phyloP scores from a whole-genome alignment of 2,329 filamentous ascomycete genomes.

The Botrytis elliptica region DNA sequence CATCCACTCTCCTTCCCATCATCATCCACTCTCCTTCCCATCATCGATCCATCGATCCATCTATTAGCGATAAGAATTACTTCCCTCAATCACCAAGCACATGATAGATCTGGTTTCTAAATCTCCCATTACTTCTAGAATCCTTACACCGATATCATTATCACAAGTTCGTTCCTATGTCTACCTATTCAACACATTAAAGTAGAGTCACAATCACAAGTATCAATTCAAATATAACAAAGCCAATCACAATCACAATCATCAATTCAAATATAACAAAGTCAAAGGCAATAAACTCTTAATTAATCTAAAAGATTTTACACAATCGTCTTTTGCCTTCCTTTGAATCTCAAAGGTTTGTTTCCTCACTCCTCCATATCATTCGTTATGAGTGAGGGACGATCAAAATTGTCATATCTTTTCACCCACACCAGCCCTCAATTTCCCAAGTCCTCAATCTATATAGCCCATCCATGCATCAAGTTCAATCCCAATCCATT shows the following conservation, averaged over 20 bases:
- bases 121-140: not conserved
- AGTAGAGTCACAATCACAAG: not conserved
- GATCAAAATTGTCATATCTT: not conserved
- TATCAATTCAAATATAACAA: not conserved
- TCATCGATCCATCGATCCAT: too few species aligned
- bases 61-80: too few species aligned
- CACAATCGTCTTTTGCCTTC: not conserved
- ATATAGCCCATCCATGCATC: slow-evolving; percentile 9
- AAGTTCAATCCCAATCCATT: not conserved
- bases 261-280: not conserved
- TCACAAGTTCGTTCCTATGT: not conserved
- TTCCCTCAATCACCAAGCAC: not conserved
- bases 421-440: not conserved
- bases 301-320: slow-evolving; percentile 15
- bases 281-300: slow-evolving; percentile 6
- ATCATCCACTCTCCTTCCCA: too few species aligned
- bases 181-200: not conserved
- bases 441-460: slow-evolving; percentile 7
- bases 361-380: not conserved
- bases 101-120: not conserved
- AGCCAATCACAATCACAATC: not conserved
- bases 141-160: not conserved
- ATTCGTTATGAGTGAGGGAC: not conserved
- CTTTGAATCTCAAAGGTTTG: not conserved
- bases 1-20: too few species aligned